These are phyloP conservation scores for Kodamaea kaohsiungensis DNA, from an alignment of 805 yeast species.

Conservation along the genomic window DNA sequence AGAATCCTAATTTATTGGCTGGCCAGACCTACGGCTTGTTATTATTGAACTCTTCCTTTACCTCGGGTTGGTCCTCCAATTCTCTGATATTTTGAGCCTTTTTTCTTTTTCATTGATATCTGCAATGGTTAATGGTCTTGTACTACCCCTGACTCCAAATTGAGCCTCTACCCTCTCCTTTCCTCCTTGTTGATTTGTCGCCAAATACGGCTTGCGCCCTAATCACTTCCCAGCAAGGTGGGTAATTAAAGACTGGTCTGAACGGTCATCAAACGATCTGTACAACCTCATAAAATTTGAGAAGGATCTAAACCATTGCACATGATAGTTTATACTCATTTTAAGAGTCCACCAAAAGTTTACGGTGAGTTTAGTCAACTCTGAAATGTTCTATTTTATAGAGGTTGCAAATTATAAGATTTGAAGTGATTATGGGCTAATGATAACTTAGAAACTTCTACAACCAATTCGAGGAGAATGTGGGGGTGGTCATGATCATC, in stretches of 20 bases:
- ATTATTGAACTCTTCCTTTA: no score
- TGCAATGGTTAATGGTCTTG: neutral
- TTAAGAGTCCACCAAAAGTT: neutral
- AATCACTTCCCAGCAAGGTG: neutral
- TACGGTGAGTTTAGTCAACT: neutral
- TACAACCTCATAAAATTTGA: neutral
- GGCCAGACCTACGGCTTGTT: neutral
- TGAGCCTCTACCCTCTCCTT: neutral
- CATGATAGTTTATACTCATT: conserved; percentile 1
- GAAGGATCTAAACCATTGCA: neutral
- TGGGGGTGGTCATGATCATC: neutral
- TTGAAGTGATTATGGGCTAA: neutral
- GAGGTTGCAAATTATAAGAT: neutral
- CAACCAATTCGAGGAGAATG: neutral
- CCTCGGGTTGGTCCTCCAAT: neutral
- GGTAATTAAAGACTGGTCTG: neutral
- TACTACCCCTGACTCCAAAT: neutral
- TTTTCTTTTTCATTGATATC: neutral
- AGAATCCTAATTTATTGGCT: neutral
- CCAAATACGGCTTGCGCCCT: neutral
- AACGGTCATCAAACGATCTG: neutral
- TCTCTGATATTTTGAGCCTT: neutral
- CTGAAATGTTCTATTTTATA: neutral
- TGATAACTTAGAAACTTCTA: neutral
- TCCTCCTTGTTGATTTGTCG: neutral